Evolutionary conservation across 306 rosid genomes (phyloP), one percentile per base, ranked within the genome.

Genomic region (Vigna trinervia): DNA sequence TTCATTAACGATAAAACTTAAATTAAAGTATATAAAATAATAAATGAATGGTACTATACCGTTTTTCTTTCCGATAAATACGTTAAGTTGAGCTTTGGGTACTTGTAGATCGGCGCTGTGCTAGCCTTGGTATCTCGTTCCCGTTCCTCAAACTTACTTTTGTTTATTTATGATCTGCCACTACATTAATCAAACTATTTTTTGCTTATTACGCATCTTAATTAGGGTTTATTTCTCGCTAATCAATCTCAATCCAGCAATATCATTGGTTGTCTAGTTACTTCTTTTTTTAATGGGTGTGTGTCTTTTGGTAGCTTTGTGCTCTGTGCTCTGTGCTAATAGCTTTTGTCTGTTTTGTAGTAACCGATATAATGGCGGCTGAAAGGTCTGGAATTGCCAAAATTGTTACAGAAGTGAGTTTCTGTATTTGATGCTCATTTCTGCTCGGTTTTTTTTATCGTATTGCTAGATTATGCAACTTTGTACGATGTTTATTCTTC

Each of bases 361-460:
- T 69, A 41, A 81, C 78, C 66, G 80, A 50, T 64, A 80, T 34
- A 54, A 89, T 89, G 94, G 90, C 87, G 3, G 56, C 78, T 4
- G 90, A 85, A 74, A 82, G 61, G 78, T 59, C 81, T 32, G 84
- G 82, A 63, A 87, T 89, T 38, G 90, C 90, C 75, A 86, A 82
- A 69, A 88, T 87, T 71, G 90, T 87, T 62, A 84, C 91, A 52
- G 91, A 84, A 75, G 91, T 85, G 82, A 85, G 87, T 80, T 79
- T 8, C 4, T 39, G 50, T n/a, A 39, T 17, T 61, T 65, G 30
- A n/a, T 48, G 72, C 19, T 12, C 45, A 19, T 62, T 62, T 57
- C 50, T 50, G 19, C 20, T 28, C 19, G 32, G 1, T 68, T 51
- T 81, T 56, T 59, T 6, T 26, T 51, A n/a, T 19, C n/a, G 57